phyloP scores from a whole-genome alignment of 225 moss, liverwort and hornwort species.

The Takakia lepidozioides region DNA sequence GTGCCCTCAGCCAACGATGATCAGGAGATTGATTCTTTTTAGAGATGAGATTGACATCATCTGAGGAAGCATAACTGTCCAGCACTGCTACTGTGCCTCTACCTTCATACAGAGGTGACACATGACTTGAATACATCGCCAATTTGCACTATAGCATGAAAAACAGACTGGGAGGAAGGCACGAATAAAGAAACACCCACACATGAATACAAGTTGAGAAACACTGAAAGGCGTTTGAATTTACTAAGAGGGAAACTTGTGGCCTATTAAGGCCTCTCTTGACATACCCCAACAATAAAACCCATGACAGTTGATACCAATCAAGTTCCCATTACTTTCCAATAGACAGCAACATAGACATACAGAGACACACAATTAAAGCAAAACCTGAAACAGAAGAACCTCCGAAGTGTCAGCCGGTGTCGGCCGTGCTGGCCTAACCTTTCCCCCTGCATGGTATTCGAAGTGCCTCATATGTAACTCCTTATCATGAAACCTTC shows the following conservation, averaged over 20 bases:
- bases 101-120: too few relatives aligned
- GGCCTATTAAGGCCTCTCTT: background rate
- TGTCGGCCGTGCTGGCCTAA: slow-evolving; percentile 20
- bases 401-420: slow-evolving; percentile 8
- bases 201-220: too few relatives aligned
- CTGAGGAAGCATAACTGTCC: too few relatives aligned
- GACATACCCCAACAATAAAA: background rate
- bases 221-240: too few relatives aligned
- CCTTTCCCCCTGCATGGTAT: slow-evolving; percentile 20
- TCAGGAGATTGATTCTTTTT: too few relatives aligned
- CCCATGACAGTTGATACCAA: background rate
- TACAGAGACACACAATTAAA: background rate
- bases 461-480: slow-evolving; percentile 29
- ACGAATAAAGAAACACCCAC: too few relatives aligned
- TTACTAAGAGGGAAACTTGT: background rate
- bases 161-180: too few relatives aligned
- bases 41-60: too few relatives aligned
- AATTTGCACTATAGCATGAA: too few relatives aligned
- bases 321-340: background rate
- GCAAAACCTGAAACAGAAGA: slow-evolving; percentile 29
- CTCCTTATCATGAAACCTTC: slow-evolving; percentile 31
- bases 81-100: too few relatives aligned
- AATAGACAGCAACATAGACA: background rate
- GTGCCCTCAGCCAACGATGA: too few relatives aligned
- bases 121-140: too few relatives aligned